A percentile compares a stretch with the other conserved stretches of the same genome.
Evolutionary conservation across 306 rosid species (phyloP).

Genomic region (Fragaria ananassa): DNA sequence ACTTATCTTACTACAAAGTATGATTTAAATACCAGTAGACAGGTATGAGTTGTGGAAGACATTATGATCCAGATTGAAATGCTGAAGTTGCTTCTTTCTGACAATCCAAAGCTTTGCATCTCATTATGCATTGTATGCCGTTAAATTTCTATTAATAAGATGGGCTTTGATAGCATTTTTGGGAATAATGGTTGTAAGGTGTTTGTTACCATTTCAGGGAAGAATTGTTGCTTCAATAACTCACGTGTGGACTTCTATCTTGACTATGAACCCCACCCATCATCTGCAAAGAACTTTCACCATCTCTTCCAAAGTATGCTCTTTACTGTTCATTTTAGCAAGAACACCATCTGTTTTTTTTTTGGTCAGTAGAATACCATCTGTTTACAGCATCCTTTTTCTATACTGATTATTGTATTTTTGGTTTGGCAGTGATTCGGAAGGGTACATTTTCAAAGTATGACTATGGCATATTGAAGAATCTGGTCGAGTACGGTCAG

Average conservation of each 20-base stretch:
- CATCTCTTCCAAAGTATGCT: slow-evolving; percentile 94
- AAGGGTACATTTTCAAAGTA: slow-evolving; percentile 71
- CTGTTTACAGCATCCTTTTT: background rate
- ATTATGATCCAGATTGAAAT: background rate
- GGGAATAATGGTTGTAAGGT: slow-evolving; percentile 3
- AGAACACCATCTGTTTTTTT: background rate
- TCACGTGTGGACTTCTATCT: slow-evolving; percentile 79
- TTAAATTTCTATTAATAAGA: background rate
- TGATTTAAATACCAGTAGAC: background rate
- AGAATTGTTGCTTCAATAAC: slow-evolving; percentile 85
- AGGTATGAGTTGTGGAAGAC: background rate
- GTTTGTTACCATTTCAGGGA: slow-evolving; percentile 55
- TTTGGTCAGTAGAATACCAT: background rate
- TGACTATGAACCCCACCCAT: slow-evolving; percentile 78
- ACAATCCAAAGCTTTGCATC: background rate
- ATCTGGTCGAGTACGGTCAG: slow-evolving; percentile 59
- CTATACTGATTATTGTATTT: background rate
- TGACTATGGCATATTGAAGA: slow-evolving; percentile 76
- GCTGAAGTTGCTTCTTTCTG: background rate
- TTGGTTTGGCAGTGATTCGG: slow-evolving; percentile 73
- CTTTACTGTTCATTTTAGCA: slow-evolving; percentile 22
- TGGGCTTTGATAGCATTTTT: background rate
- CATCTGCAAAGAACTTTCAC: slow-evolving; percentile 79
- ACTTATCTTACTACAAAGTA: background rate
- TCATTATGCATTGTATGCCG: background rate